Evolutionary conservation across 371 early-diverging fungal genomes (phyloP), one percentile per base, ranked within the genome.

Genomic region (Globomyces sp.): DNA sequence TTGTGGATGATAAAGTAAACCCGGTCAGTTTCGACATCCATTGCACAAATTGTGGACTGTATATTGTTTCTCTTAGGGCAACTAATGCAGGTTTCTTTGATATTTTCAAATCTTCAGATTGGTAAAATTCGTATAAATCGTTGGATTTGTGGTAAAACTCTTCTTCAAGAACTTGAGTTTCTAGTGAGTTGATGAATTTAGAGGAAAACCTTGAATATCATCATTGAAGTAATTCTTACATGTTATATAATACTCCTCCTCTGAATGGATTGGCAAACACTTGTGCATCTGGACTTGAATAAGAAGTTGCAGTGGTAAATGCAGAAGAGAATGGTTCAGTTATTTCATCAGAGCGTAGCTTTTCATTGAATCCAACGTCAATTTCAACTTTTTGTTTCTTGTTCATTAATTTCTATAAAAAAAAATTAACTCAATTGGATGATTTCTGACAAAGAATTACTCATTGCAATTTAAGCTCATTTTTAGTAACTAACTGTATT

Each of bases 111-210:
- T 86, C 86, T 44, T 79, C 78, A 1, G 85, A 82, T 57, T 89
- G 88, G 66, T 80, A 77, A 65, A 89, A 89, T 63, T 83, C 83
- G 70, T 88, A 89, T 34, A 89, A 71, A 55, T 89, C 89, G 69
- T 87, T 88, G 36, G 81, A 79, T 45, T 85, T 83, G 68, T 79
- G 78, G n/a, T 72, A 76, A 67, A 79, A 86, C 11, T 62, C 52
- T 55, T 82, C 74, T 0, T 53, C 52, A 8, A 67, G 44, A 10
- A 86, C 57, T n/a, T 4, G 24, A n/a, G 52, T 37, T 43, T 39
- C 24, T n/a, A 63, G 53, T 4, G 41, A 34, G 6, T 49, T 3
- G 42, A 63, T 45, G 44, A 63, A 63, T 45, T 0, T 2, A 5
- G 45, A 4, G 6, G 45, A 51, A 13, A 63, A 40, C 24, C 24